Evolutionary conservation across 352 stramenopile genomes (phyloP).

Genomic region (Phytophthora palmivora): DNA sequence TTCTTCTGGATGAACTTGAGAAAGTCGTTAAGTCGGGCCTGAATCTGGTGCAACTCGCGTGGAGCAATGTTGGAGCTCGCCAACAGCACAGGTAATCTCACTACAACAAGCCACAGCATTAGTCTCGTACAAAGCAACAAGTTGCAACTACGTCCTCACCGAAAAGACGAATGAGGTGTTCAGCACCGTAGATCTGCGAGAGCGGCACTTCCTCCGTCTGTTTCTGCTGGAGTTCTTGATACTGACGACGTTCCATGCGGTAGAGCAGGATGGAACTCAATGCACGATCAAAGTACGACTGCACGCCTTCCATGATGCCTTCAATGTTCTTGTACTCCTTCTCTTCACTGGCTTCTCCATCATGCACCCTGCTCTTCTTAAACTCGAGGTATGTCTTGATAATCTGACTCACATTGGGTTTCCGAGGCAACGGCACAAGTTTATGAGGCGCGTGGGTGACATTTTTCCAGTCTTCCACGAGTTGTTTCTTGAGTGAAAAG

Average conservation of each 20-base stretch:
- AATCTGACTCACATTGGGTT: constrained; percentile 75
- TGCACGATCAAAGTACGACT: constrained; percentile 91
- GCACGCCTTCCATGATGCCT: constrained; percentile 84
- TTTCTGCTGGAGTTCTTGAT: constrained; percentile 74
- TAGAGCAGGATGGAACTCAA: constrained; percentile 93
- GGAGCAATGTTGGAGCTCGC: constrained; percentile 61
- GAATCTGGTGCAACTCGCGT: constrained; percentile 69
- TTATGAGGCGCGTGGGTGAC: constrained; percentile 79
- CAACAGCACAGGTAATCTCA: constrained; percentile 84
- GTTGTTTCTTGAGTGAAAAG: constrained; percentile 93
- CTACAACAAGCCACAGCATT: constrained; percentile 25
- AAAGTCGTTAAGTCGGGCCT: constrained; percentile 82
- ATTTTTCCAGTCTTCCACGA: constrained; percentile 92
- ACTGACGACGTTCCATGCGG: constrained; percentile 91
- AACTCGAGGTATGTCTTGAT: constrained; percentile 83
- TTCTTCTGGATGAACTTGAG: constrained; percentile 88
- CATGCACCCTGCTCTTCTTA: constrained; percentile 76
- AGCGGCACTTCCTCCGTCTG: constrained; percentile 60
- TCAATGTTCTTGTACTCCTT: constrained; percentile 88
- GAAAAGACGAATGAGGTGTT: constrained; percentile 92
- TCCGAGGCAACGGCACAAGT: constrained; percentile 84
- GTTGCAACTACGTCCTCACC: constrained; percentile 43
- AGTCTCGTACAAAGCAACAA: neutral
- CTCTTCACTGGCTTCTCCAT: constrained; percentile 60
- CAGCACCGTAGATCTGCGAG: constrained; percentile 92